A percentile compares a stretch with the other conserved stretches of the same genome.
phyloP scores from a whole-genome alignment of 2,329 filamentous ascomycete species.

The Monosporascus sp. region DNA sequence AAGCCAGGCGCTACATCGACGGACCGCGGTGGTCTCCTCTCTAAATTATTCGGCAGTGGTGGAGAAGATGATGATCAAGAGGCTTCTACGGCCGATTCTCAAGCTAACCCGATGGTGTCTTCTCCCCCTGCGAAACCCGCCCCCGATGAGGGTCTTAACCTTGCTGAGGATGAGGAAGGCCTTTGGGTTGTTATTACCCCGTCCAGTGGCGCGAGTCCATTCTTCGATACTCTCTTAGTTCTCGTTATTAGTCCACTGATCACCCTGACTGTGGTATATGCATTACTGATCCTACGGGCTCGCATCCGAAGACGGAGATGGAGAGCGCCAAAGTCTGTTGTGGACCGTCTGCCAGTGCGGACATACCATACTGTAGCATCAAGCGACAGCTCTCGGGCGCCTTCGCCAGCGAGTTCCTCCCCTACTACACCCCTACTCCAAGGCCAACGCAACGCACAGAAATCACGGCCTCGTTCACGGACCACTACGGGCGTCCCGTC shows the following conservation, averaged over 20 bases:
- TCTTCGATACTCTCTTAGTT: conserved; percentile 94
- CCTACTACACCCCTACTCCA: conserved; percentile 78
- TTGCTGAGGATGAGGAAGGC: conserved; percentile 58
- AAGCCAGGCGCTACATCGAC: conserved; percentile 14
- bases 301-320: conserved; percentile 85
- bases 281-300: conserved; percentile 78
- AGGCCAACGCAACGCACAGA: conserved; percentile 37
- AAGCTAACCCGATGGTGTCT: conserved; percentile 19
- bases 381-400: conserved; percentile 50
- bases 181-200: conserved; percentile 97
- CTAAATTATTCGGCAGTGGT: conserved; percentile 40
- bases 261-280: conserved; percentile 88
- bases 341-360: conserved; percentile 88
- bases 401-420: conserved; percentile 61
- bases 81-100: conserved; percentile 23
- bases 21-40: conserved; percentile 33
- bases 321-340: conserved; percentile 95
- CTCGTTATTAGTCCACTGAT: conserved; percentile 92
- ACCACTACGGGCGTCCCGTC: conserved; percentile 58
- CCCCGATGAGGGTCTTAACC: conserved; percentile 21
- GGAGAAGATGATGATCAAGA: conserved; percentile 33
- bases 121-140: conserved; percentile 17
- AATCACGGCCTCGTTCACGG: conserved; percentile 57
- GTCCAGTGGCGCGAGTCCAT: conserved; percentile 81
- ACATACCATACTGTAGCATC: conserved; percentile 85